These are phyloP conservation scores for Leishmania gerbilli DNA, from an alignment of 208 protist genomes.

Conservation along the genomic window DNA sequence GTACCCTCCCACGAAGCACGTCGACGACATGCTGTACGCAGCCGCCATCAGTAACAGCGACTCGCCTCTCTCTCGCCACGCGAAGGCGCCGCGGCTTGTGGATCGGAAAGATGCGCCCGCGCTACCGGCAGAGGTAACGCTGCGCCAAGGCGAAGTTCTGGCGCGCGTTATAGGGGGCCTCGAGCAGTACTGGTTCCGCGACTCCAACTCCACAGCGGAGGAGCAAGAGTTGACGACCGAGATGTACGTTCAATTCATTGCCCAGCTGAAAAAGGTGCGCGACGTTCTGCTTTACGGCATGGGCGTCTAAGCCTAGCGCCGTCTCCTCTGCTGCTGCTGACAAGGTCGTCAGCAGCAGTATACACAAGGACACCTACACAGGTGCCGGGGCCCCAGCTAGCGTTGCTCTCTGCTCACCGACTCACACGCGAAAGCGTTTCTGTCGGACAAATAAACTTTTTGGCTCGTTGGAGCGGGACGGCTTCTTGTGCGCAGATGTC, in stretches of 20 bases:
- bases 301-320: slow-evolving; percentile 18
- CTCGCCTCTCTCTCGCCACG: slow-evolving; percentile 9
- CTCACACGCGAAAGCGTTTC: not conserved
- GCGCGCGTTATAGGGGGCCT: slow-evolving; percentile 36
- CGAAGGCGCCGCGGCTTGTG: slow-evolving; percentile 12
- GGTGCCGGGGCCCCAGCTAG: not conserved
- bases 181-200: slow-evolving; percentile 48
- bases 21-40: slow-evolving; percentile 29
- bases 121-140: slow-evolving; percentile 30
- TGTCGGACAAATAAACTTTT: not conserved
- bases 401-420: not conserved
- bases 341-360: not conserved
- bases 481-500: not conserved
- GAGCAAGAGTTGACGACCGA: slow-evolving; percentile 29
- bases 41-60: slow-evolving; percentile 17
- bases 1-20: slow-evolving; percentile 73
- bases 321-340: not conserved
- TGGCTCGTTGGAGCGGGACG: not conserved
- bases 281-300: slow-evolving; percentile 62
- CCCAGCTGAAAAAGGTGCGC: slow-evolving; percentile 77
- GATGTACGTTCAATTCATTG: slow-evolving; percentile 54
- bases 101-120: slow-evolving; percentile 1
- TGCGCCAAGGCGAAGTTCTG: slow-evolving; percentile 39
- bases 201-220: slow-evolving; percentile 7
- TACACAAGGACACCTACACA: not conserved